Conservation (phyloP, 352 stramenopile genomes). For the Phytophthora pinifolia region DNA sequence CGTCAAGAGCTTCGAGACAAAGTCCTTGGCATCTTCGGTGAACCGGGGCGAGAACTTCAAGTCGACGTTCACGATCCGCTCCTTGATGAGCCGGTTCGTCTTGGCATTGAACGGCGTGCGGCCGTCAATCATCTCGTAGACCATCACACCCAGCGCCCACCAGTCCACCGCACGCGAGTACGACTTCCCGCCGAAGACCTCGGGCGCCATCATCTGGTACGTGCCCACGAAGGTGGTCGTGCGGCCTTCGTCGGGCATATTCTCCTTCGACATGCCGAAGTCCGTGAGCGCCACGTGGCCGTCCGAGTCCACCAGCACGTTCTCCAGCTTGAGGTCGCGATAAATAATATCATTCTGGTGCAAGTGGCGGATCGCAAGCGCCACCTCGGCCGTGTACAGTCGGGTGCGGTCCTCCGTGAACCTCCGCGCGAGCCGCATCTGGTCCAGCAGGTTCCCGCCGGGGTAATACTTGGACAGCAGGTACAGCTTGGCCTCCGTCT, state of each 20-base stretch:
- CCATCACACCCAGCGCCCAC: constrained; percentile 87
- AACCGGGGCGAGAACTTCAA: constrained; percentile 83
- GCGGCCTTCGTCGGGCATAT: constrained; percentile 85
- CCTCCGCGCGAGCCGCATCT: constrained; percentile 86
- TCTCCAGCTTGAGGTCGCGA: constrained; percentile 98
- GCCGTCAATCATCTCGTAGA: constrained; percentile 90
- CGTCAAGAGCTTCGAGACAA: constrained; percentile 90
- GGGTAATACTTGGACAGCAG: constrained; percentile 96
- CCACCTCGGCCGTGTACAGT: constrained; percentile 97
- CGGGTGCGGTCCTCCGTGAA: constrained; percentile 93
- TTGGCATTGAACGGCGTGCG: constrained; percentile 88
- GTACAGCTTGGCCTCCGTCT: constrained; percentile 90
- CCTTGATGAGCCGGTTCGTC: constrained; percentile 85
- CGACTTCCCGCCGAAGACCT: constrained; percentile 85
- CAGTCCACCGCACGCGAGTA: constrained; percentile 90
- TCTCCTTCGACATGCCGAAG: constrained; percentile 99
- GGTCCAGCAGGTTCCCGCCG: constrained; percentile 94
- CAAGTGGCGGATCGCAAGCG: constrained; percentile 94
- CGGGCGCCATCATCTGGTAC: constrained; percentile 92
- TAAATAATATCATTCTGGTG: constrained; percentile 96
- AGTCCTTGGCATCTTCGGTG: constrained; percentile 81
- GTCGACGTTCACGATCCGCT: constrained; percentile 83
- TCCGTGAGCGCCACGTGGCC: constrained; percentile 98
- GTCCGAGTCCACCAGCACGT: constrained; percentile 95
- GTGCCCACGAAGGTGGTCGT: constrained; percentile 92